Percentiles rank a stretch among this genome's conserved stretches.
These are phyloP conservation scores for Phytophthora pinifolia DNA, from an alignment of 352 stramenopile species.

Conservation along the genomic window DNA sequence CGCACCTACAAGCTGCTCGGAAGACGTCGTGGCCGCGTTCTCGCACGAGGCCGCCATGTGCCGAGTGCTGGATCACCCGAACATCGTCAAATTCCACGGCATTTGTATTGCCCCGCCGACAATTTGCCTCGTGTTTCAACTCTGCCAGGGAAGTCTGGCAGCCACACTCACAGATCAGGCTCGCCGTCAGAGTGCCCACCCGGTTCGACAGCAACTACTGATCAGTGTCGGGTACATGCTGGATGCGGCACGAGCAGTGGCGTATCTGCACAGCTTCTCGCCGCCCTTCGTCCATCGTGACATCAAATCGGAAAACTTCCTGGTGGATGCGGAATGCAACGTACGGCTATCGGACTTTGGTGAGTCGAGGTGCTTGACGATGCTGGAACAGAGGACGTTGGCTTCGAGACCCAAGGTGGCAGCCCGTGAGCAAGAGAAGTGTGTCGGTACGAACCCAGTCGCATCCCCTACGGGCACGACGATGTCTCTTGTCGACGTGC, in stretches of 20 bases:
- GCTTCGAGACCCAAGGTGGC: constrained; percentile 7
- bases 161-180: constrained; percentile 26
- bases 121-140: constrained; percentile 46
- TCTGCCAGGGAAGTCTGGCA: constrained; percentile 34
- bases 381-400: constrained; percentile 1
- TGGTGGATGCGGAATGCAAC: constrained; percentile 37
- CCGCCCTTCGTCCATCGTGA: constrained; percentile 49
- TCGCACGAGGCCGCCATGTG: constrained; percentile 45
- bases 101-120: constrained; percentile 43
- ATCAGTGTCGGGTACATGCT: constrained; percentile 47
- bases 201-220: constrained; percentile 31
- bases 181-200: constrained; percentile 11
- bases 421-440: constrained; percentile 11
- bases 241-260: constrained; percentile 45
- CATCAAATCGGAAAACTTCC: constrained; percentile 47
- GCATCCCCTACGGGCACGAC: too few relatives aligned
- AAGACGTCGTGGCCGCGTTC: constrained; percentile 37
- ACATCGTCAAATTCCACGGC: constrained; percentile 43
- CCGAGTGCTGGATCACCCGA: constrained; percentile 36
- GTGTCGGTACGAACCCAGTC: not conserved
- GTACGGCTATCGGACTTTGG: constrained; percentile 48
- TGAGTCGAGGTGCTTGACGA: constrained; percentile 28
- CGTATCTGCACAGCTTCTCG: constrained; percentile 53
- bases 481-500: constrained; percentile 11
- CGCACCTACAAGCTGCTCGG: constrained; percentile 30